Conservation (phyloP, 75 land plant genomes). For the Ceratopteris richardii region DNA sequence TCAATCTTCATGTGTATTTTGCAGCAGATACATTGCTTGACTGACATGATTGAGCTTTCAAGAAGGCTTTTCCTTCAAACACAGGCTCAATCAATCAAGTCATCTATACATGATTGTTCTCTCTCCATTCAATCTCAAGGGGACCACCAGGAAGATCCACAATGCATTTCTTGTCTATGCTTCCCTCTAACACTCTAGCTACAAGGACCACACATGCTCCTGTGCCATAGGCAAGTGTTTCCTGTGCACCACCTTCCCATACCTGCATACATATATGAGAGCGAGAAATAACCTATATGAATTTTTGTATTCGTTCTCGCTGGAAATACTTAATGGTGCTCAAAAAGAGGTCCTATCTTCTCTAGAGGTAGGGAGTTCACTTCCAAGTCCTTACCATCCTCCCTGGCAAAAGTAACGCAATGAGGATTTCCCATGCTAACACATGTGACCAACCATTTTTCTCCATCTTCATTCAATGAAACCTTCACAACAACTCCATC, state of each 20-base stretch:
- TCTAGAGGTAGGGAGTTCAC: conserved; percentile 73
- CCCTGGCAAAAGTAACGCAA: conserved; percentile 68
- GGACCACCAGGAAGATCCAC: no score
- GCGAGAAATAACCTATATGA: conserved; percentile 71
- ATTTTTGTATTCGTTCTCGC: conserved; percentile 95
- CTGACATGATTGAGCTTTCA: no score
- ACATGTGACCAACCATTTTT: conserved; percentile 84
- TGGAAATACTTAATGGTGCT: conserved; percentile 81
- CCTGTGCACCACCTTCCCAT: conserved; percentile 99
- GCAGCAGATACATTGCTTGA: no score
- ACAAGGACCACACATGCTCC: conserved; percentile 95
- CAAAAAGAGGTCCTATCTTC: conserved; percentile 89
- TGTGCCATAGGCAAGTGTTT: conserved; percentile 94
- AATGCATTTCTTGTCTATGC: conserved; percentile 60
- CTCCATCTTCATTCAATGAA: conserved; percentile 56
- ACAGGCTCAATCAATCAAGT: no score
- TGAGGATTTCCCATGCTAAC: conserved; percentile 99
- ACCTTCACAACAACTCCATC: conserved; percentile 62
- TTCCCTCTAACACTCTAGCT: conserved; percentile 90
- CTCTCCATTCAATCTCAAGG: no score
- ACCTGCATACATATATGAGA: conserved; percentile 86
- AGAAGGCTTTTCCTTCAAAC: no score
- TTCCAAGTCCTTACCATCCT: conserved; percentile 43
- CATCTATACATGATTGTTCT: no score
- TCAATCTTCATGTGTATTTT: no score